Percentiles rank a stretch among this genome's conserved stretches.
Conservation (phyloP, 2,329 filamentous ascomycete species). For the Aspergillus clavatus region DNA sequence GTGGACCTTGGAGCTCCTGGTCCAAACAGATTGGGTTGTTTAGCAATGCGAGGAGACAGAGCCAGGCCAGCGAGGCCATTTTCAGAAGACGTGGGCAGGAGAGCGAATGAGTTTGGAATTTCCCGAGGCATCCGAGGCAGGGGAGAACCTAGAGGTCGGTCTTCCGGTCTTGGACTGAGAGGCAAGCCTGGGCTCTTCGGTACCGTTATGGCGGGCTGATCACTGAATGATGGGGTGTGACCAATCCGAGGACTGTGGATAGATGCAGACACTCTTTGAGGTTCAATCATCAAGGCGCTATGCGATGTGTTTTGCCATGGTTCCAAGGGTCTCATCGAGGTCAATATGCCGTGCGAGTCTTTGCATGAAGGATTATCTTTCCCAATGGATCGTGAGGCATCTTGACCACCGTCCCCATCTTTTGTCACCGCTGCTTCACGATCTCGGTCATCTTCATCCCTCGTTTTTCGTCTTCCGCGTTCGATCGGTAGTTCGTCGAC, state of each 20-base stretch:
- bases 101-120: conserved; percentile 45
- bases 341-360: conserved; percentile 5
- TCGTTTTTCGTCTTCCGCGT: conserved; percentile 74
- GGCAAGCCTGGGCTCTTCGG: conserved; percentile 61
- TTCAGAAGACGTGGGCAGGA: conserved; percentile 66
- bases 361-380: conserved; percentile 7
- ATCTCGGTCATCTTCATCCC: conserved; percentile 79
- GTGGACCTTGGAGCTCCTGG: conserved; percentile 60
- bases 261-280: conserved; percentile 27
- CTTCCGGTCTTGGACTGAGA: conserved; percentile 56
- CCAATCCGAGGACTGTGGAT: conserved; percentile 26
- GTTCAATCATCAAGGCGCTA: conserved; percentile 19
- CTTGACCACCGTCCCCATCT: conserved; percentile 56
- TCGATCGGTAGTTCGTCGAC: conserved; percentile 59
- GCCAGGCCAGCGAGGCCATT: conserved; percentile 49
- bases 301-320: conserved; percentile 50
- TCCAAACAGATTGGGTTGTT: conserved; percentile 67
- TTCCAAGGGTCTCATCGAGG: conserved; percentile 33
- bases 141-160: conserved; percentile 57
- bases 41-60: conserved; percentile 67
- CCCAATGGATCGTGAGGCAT: too few species aligned
- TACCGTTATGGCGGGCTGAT: conserved; percentile 42
- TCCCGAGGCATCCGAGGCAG: conserved; percentile 54
- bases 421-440: conserved; percentile 65
- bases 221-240: conserved; percentile 24